These are phyloP conservation scores for Penstemon barbatus DNA, from an alignment of 257 asterid species.

Conservation along the genomic window DNA sequence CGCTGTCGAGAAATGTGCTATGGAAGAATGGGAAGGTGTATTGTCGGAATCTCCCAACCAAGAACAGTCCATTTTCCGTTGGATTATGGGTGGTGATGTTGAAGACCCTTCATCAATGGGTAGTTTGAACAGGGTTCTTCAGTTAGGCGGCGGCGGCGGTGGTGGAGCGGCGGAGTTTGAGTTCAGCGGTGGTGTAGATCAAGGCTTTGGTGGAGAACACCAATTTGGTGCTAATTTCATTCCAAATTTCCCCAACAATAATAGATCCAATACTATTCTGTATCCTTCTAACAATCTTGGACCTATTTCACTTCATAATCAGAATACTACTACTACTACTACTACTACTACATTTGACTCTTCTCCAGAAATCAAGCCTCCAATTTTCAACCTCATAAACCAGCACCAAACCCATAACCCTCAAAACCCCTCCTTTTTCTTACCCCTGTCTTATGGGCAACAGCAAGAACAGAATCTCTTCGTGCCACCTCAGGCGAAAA, in stretches of 20 bases:
- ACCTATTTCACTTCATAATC: conserved; percentile 37
- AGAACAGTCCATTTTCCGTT: conserved; percentile 70
- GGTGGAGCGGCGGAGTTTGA: conserved; percentile 53
- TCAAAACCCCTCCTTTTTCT: conserved; percentile 58
- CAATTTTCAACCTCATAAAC: conserved; percentile 52
- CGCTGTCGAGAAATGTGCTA: conserved; percentile 49
- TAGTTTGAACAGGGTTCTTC: conserved; percentile 56
- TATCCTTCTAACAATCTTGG: conserved; percentile 45
- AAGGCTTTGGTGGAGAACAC: conserved; percentile 53
- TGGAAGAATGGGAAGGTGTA: conserved; percentile 92
- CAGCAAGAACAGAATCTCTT: conserved; percentile 55
- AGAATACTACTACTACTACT: neutral
- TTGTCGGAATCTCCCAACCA: conserved; percentile 71
- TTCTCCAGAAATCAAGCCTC: conserved; percentile 54
- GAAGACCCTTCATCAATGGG: conserved; percentile 71
- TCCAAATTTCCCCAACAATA: conserved; percentile 39
- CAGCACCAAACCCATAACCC: conserved; percentile 65
- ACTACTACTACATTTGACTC: conserved; percentile 39
- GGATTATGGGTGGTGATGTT: conserved; percentile 95
- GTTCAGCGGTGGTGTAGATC: conserved; percentile 65
- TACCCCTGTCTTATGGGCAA: conserved; percentile 53
- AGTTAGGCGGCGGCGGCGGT: conserved; percentile 45
- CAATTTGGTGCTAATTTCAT: conserved; percentile 38
- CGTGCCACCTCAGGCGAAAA: conserved; percentile 61
- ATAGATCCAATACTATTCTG: conserved; percentile 32